These are phyloP conservation scores for Candida tetrigidarum DNA, from an alignment of 1,139 yeast genomes.

Conservation along the genomic window DNA sequence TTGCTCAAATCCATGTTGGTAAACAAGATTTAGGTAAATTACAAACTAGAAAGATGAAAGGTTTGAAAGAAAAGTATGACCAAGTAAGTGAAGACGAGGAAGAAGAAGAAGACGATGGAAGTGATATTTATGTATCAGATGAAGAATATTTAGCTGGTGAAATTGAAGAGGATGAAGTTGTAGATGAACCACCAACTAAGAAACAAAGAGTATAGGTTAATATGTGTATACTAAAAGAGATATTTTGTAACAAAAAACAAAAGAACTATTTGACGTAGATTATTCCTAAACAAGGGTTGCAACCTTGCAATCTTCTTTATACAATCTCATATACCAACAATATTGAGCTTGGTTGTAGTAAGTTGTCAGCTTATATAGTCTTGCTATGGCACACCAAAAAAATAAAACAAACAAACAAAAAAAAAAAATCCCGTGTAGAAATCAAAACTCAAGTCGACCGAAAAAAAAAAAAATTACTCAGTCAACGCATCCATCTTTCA, in stretches of 20 bases:
- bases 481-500: not conserved
- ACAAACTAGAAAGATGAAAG: constrained; percentile 99
- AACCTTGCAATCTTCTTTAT: too few relatives aligned
- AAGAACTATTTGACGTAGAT: too few relatives aligned
- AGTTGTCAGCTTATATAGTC: too few relatives aligned
- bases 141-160: constrained; percentile 34
- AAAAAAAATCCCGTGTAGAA: too few relatives aligned
- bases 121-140: constrained; percentile 17
- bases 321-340: too few relatives aligned
- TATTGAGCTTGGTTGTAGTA: too few relatives aligned
- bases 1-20: constrained; percentile 96
- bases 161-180: too few relatives aligned
- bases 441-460: not conserved
- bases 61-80: constrained; percentile 84
- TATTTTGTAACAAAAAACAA: too few relatives aligned
- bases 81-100: constrained; percentile 60
- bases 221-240: not conserved
- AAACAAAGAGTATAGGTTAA: constrained; percentile 32
- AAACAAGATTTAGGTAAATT: constrained; percentile 88
- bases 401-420: not conserved
- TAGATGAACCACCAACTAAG: constrained; percentile 39
- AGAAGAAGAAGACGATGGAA: constrained; percentile 25
- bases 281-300: too few relatives aligned
- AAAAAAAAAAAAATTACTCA: constrained; percentile 4
- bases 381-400: not conserved